Evolutionary conservation across 179 eudicot species (phyloP).

Genomic region (Actinidia arguta): DNA sequence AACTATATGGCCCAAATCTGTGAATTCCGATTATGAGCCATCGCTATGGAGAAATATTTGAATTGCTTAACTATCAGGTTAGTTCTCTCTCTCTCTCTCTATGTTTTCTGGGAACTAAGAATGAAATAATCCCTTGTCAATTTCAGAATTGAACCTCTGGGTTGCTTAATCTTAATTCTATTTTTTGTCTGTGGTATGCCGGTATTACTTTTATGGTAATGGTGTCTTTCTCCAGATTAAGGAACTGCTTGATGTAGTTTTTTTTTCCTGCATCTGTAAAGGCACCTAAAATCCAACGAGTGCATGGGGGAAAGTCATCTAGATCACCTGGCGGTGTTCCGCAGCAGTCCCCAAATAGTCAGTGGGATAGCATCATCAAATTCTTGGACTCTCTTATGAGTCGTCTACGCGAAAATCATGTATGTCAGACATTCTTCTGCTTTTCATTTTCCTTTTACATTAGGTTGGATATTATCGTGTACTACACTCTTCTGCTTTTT

Average conservation of each 20-base stretch:
- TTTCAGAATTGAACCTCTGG: too few species aligned
- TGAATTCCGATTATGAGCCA: neutral
- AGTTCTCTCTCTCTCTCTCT: too few species aligned
- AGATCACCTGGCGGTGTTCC: conserved; percentile 81
- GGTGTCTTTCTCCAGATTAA: neutral
- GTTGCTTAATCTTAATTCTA: too few species aligned
- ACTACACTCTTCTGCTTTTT: too few species aligned
- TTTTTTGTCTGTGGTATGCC: too few species aligned
- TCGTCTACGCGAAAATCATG: conserved; percentile 83
- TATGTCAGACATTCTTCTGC: conserved; percentile 28
- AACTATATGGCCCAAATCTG: neutral
- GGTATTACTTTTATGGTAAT: neutral
- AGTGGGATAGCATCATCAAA: conserved; percentile 94
- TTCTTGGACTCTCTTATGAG: conserved; percentile 93
- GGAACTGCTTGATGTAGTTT: conserved; percentile 8
- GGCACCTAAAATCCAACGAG: conserved; percentile 91
- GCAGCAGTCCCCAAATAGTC: conserved; percentile 69
- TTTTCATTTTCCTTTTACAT: neutral
- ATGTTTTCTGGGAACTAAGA: neutral
- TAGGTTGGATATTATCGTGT: too few species aligned
- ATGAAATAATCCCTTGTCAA: neutral
- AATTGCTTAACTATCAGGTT: neutral
- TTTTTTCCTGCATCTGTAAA: conserved; percentile 20
- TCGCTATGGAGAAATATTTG: neutral
- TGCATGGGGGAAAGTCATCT: conserved; percentile 77